phyloP scores from a whole-genome alignment of 202 grass and related monocot genomes.

The Saccharum hybrid region DNA sequence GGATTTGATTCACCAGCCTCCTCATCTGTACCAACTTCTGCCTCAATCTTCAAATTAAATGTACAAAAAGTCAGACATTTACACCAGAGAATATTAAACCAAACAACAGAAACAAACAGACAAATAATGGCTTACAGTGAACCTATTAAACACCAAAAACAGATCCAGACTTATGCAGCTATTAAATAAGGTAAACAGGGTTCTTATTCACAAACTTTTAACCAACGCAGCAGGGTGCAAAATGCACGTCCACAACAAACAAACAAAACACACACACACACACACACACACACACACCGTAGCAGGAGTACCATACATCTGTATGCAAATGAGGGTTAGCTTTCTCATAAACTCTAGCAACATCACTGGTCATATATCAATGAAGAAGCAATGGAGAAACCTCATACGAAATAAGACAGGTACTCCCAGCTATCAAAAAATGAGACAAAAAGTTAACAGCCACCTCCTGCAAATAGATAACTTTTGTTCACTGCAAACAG shows the following conservation, averaged over 20 bases:
- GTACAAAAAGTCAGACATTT: conserved; percentile 2
- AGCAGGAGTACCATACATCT: not conserved
- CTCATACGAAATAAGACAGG: not conserved
- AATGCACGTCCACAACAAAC: not conserved
- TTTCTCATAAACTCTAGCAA: conserved; percentile 22
- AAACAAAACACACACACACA: too few relatives aligned
- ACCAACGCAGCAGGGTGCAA: not conserved
- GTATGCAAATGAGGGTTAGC: conserved; percentile 9
- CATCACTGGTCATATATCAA: not conserved
- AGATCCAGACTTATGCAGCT: not conserved
- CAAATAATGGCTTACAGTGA: not conserved
- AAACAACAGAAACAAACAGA: not conserved
- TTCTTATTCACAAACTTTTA: not conserved
- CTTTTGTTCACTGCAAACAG: not conserved
- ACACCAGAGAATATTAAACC: not conserved
- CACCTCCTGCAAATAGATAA: not conserved
- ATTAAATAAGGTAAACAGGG: not conserved
- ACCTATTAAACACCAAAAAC: not conserved
- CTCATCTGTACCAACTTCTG: conserved; percentile 48
- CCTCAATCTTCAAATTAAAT: conserved; percentile 68
- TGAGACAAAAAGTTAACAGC: not conserved
- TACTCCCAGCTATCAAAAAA: not conserved
- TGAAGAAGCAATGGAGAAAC: not conserved
- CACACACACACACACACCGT: not conserved
- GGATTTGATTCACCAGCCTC: conserved; percentile 50